A percentile compares a stretch with the other conserved stretches of the same genome.
These are phyloP conservation scores for Heterobasidion annosum DNA, from an alignment of 1,284 basidiomycete genomes.

Conservation along the genomic window DNA sequence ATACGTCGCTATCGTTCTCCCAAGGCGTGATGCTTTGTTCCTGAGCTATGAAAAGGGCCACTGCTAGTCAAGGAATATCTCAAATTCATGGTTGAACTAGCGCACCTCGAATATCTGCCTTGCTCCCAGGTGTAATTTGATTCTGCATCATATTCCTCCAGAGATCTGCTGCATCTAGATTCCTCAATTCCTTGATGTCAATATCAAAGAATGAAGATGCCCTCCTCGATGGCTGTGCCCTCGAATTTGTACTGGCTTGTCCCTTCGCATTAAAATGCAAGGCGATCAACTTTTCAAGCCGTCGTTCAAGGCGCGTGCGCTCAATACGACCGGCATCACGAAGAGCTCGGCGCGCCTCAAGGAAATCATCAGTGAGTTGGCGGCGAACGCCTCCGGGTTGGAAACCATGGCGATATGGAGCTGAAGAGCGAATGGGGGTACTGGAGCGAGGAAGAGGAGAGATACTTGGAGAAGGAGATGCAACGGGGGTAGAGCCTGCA, in stretches of 20 bases:
- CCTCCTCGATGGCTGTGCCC: slow-evolving; percentile 25
- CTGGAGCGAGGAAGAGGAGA: not conserved
- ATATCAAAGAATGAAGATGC: slow-evolving; percentile 65
- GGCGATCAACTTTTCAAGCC: slow-evolving; percentile 79
- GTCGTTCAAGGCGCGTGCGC: slow-evolving; percentile 69
- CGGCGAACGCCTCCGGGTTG: slow-evolving; percentile 71
- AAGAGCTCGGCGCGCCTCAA: slow-evolving; percentile 43
- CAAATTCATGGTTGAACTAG: slow-evolving; percentile 17
- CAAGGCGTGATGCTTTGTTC: slow-evolving; percentile 95
- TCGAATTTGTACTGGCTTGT: slow-evolving; percentile 12
- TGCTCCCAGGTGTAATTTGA: slow-evolving; percentile 29
- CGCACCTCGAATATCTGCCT: slow-evolving; percentile 49
- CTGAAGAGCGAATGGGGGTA: slow-evolving; percentile 23
- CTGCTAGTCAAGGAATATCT: slow-evolving; percentile 8
- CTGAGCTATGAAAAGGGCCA: slow-evolving; percentile 36
- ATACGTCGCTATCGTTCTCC: slow-evolving; percentile 76
- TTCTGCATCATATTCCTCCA: slow-evolving; percentile 49
- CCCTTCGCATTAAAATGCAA: slow-evolving; percentile 53
- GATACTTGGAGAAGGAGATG: slow-evolving; percentile 10
- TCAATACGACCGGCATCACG: slow-evolving; percentile 65
- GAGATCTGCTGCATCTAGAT: slow-evolving; percentile 52
- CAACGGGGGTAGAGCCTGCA: slow-evolving; percentile 4
- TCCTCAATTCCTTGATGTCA: slow-evolving; percentile 38
- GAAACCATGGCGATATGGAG: slow-evolving; percentile 74
- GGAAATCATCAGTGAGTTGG: slow-evolving; percentile 72